Base-by-base conservation (phyloP, 805 yeast species). In the Ogataea polymorpha region DNA sequence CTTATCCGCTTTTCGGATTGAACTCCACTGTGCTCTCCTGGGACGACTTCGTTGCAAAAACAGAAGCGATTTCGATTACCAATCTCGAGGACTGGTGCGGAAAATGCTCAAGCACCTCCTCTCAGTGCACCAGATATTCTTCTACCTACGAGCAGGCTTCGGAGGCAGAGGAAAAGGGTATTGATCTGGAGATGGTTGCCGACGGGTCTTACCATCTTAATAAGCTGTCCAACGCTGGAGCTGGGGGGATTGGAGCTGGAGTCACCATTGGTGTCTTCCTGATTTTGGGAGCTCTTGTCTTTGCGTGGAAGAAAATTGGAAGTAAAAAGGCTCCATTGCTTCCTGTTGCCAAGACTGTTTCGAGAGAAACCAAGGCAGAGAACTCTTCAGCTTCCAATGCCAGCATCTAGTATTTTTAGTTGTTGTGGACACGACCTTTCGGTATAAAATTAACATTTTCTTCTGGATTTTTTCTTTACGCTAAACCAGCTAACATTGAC, bases 211-310 rank as follows among this genome's bases (percentile, higher is more conserved):
- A 51, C 50, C 45, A 26, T n/a, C 24, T 39, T 21, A 45, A 55
- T 32, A 48, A 54, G 9, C 53, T 68, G 35, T 35, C 63, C 6
- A 55, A 62, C 14, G 75, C 74, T 9, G 74, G 45, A 28, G 77
- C 76, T 20, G 77, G 77, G 42, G 77, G 76, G 41, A 70, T 72
- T 47, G 77, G 78, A 41, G 77, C 77, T 12, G 77, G 78, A 45
- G 77, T 75, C 23, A 75, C 75, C 24, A 55, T 72, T 39, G 71
- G 67, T 42, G 74, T 68, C 8, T 48, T 70, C 49, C 43, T 59
- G 25, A 45, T 71, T 23, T 27, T 59, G 14, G 74, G 66, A 35
- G 62, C 50, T 14, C 37, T 57, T 9, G 57, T 41, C 28, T 62
- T 37, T 48, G 40, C 63, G 7, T 32, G 58, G 14, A 51, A 39